These are phyloP conservation scores for Penicillium cataractarum DNA, from an alignment of 495 filamentous ascomycete species.

Conservation along the genomic window DNA sequence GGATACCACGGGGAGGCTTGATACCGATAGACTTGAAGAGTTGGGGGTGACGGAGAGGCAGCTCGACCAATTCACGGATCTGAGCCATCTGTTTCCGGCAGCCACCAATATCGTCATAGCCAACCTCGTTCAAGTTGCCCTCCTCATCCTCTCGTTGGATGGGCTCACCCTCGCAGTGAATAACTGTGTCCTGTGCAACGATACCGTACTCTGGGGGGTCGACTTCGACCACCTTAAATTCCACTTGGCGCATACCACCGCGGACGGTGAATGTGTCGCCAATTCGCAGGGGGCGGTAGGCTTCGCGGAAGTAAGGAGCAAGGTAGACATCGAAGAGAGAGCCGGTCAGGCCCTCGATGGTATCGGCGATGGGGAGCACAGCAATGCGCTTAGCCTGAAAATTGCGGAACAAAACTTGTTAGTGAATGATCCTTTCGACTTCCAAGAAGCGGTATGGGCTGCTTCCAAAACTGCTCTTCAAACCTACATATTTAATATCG, in stretches of 20 bases:
- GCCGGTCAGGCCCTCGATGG: slow-evolving; percentile 94
- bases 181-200: slow-evolving; percentile 96
- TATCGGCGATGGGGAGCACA: slow-evolving; percentile 97
- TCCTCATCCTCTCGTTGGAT: slow-evolving; percentile 99
- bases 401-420: slow-evolving; percentile 15
- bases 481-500: slow-evolving; percentile 99
- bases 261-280: slow-evolving; percentile 96
- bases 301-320: slow-evolving; percentile 98
- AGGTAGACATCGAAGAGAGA: slow-evolving; percentile 99
- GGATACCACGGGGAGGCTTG: slow-evolving; percentile 97
- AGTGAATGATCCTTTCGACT: background rate
- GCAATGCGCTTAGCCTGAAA: slow-evolving; percentile 98
- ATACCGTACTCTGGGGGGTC: slow-evolving; percentile 98
- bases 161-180: slow-evolving; percentile 98
- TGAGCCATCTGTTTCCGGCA: slow-evolving; percentile 99
- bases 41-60: slow-evolving; percentile 93
- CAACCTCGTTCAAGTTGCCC: slow-evolving; percentile 97
- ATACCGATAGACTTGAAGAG: slow-evolving; percentile 99
- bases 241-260: slow-evolving; percentile 97
- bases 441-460: background rate
- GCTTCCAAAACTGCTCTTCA: background rate
- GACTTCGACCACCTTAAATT: slow-evolving; percentile 99
- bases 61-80: slow-evolving; percentile 96
- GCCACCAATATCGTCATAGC: slow-evolving; percentile 98
- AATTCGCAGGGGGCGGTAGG: slow-evolving; percentile 94